A percentile compares a stretch with the other conserved stretches of the same genome.
These are phyloP conservation scores for Thecamonas trahens DNA, from an alignment of 78 protist species.

Conservation along the genomic window DNA sequence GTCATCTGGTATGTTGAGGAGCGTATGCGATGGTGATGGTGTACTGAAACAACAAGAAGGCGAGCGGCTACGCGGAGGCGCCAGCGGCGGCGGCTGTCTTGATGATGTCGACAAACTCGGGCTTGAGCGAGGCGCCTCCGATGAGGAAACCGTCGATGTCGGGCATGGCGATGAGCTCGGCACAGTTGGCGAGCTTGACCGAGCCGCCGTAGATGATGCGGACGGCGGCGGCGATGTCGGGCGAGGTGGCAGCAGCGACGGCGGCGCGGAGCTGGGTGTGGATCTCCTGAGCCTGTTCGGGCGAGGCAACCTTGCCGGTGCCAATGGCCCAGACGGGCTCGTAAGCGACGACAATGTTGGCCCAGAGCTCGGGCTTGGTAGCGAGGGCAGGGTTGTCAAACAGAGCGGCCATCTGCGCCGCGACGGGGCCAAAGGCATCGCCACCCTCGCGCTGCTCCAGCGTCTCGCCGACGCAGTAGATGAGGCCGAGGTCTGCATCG, in stretches of 20 bases:
- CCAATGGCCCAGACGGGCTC: conserved; percentile 99
- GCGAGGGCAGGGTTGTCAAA: neutral
- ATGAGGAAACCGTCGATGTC: conserved; percentile 99
- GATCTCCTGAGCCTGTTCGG: conserved; percentile 75
- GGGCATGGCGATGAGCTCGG: conserved; percentile 52
- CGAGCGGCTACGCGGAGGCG: too few relatives aligned
- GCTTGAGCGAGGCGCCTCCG: conserved; percentile 96
- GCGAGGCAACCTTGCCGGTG: conserved; percentile 94
- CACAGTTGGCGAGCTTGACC: conserved; percentile 74
- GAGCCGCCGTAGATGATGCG: conserved; percentile 95
- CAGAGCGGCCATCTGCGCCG: neutral
- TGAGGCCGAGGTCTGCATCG: conserved; percentile 68
- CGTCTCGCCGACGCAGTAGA: conserved; percentile 94
- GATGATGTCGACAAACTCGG: conserved; percentile 75
- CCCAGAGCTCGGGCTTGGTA: conserved; percentile 29
- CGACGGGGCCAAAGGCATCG: neutral
- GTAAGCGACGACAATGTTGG: conserved; percentile 82
- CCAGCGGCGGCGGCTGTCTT: too few relatives aligned
- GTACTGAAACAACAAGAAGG: too few relatives aligned
- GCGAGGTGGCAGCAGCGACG: conserved; percentile 37
- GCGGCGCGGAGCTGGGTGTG: conserved; percentile 64
- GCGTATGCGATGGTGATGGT: too few relatives aligned
- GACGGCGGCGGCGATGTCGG: conserved; percentile 54
- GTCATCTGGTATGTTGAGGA: too few relatives aligned
- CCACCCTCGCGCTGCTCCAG: conserved; percentile 80